phyloP scores from a whole-genome alignment of 768 basidiomycete genomes.

The Grammothele lineata region DNA sequence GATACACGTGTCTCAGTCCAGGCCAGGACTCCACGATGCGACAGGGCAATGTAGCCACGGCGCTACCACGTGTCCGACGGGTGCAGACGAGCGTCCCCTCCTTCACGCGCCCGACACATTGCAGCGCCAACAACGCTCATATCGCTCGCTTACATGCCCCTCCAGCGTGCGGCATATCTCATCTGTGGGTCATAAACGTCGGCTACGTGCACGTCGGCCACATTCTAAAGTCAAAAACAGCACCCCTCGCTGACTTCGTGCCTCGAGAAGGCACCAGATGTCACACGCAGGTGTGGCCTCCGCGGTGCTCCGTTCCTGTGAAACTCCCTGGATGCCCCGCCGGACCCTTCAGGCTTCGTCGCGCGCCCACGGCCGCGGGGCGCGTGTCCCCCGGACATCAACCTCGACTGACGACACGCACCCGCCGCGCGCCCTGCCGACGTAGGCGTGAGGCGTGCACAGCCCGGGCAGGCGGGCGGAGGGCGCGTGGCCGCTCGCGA shows the following conservation, averaged over 20 bases:
- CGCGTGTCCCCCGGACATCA: background rate
- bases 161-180: too few relatives aligned
- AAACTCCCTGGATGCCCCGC: background rate
- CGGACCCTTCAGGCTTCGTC: background rate
- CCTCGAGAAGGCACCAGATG: background rate
- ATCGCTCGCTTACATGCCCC: too few relatives aligned
- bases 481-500: conserved; percentile 1
- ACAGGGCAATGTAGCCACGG: too few relatives aligned
- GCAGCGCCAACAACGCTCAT: too few relatives aligned
- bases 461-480: conserved; percentile 3
- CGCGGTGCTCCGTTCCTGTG: background rate
- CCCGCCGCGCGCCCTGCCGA: conserved; percentile 1
- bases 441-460: too few relatives aligned
- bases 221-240: background rate
- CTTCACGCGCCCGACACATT: too few relatives aligned
- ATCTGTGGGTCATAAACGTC: too few relatives aligned
- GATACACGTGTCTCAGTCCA: too few relatives aligned
- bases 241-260: background rate
- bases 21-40: too few relatives aligned
- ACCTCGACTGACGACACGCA: conserved; percentile 1
- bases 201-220: background rate
- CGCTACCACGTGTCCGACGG: too few relatives aligned
- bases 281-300: background rate
- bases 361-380: background rate
- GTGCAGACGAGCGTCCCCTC: too few relatives aligned